These are phyloP conservation scores for Tricholoma flavovirens DNA, from an alignment of 768 basidiomycete species.

Conservation along the genomic window DNA sequence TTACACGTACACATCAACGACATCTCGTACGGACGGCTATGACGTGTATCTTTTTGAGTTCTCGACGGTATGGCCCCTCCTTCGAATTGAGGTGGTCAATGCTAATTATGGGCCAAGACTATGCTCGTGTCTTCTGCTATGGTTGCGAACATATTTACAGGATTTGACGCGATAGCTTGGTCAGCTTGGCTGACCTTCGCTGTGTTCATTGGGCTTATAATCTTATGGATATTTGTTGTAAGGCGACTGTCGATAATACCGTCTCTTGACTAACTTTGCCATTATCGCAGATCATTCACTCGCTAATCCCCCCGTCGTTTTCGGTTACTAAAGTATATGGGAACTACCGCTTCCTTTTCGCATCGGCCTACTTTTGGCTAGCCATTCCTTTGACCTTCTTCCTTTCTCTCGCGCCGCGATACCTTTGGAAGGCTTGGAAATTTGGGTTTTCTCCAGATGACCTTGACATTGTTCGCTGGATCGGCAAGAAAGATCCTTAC, in stretches of 20 bases:
- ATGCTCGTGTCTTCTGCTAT: slow-evolving; percentile 82
- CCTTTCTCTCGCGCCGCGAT: slow-evolving; percentile 74
- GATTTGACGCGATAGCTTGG: slow-evolving; percentile 85
- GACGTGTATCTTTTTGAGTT: slow-evolving; percentile 71
- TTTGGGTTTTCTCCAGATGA: slow-evolving; percentile 71
- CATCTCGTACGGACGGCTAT: slow-evolving; percentile 77
- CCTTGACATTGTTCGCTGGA: slow-evolving; percentile 70
- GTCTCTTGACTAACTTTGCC: neutral
- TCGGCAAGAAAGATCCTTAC: slow-evolving; percentile 60
- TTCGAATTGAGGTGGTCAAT: neutral
- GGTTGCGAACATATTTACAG: slow-evolving; percentile 76
- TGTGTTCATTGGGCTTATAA: slow-evolving; percentile 70
- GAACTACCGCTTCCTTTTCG: slow-evolving; percentile 71
- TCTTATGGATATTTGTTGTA: slow-evolving; percentile 78
- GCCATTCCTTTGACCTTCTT: slow-evolving; percentile 62
- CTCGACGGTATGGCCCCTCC: slow-evolving; percentile 57
- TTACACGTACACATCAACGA: slow-evolving; percentile 69
- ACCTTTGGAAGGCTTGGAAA: slow-evolving; percentile 63
- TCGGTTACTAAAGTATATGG: slow-evolving; percentile 67
- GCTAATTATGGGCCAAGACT: slow-evolving; percentile 34
- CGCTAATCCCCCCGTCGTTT: slow-evolving; percentile 67
- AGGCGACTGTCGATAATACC: slow-evolving; percentile 16
- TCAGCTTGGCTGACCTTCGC: slow-evolving; percentile 85
- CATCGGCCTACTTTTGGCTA: slow-evolving; percentile 85
- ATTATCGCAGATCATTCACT: slow-evolving; percentile 62